Conservation (phyloP, 345 rosid genomes). For the Citrus sp. region DNA sequence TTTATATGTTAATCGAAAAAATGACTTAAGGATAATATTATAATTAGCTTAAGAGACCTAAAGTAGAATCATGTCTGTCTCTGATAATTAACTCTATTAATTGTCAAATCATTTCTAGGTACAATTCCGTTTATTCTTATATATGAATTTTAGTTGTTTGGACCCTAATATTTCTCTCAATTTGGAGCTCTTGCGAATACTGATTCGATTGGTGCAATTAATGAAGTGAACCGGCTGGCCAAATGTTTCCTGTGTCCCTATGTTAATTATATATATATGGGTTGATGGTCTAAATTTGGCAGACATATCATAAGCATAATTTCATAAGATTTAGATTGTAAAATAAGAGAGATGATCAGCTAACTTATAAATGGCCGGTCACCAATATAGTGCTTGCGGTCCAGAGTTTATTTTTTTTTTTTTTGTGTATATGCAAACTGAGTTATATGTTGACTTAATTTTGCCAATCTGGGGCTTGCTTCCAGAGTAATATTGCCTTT, state of each 20-base stretch:
- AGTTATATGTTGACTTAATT: neutral
- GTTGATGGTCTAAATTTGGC: conserved; percentile 1
- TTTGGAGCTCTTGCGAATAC: conserved; percentile 11
- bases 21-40: neutral
- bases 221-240: conserved; percentile 24
- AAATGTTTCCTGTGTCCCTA: conserved; percentile 10
- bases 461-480: neutral
- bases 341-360: neutral
- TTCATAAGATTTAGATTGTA: neutral
- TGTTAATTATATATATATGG: neutral
- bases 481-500: no score
- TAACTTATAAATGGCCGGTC: conserved; percentile 8
- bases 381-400: neutral
- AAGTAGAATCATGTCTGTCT: conserved; percentile 27
- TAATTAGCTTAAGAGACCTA: neutral
- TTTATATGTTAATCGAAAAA: no score
- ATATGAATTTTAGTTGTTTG: neutral
- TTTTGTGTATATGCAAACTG: neutral
- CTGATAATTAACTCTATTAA: conserved; percentile 14
- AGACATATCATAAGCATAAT: neutral
- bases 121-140: conserved; percentile 13
- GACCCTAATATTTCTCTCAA: conserved; percentile 9
- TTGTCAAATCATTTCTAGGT: conserved; percentile 4
- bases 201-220: conserved; percentile 4
- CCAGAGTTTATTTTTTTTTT: neutral